Evolutionary conservation across 176 grass and related monocot species (phyloP).

Genomic region (Oryza meridionalis): DNA sequence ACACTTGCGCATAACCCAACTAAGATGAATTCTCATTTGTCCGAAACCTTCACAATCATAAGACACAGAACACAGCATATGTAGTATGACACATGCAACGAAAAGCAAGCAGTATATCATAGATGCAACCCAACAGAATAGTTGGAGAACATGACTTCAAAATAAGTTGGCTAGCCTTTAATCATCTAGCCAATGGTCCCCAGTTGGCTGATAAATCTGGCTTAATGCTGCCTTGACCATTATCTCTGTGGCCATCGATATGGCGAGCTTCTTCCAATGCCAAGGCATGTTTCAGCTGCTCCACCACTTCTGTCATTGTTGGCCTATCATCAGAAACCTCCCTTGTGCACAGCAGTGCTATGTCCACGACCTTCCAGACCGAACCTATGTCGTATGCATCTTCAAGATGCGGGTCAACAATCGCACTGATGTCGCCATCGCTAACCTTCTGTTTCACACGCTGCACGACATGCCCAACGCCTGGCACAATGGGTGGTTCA

Average conservation of each 20-base stretch:
- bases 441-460: constrained; percentile 27
- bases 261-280: background rate
- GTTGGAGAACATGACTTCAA: too few species aligned
- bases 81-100: too few species aligned
- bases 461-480: background rate
- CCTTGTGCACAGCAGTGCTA: constrained; percentile 26
- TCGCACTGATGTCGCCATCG: background rate
- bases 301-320: constrained; percentile 23
- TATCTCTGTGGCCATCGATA: background rate
- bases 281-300: constrained; percentile 18
- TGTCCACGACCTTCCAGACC: constrained; percentile 33
- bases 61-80: too few species aligned
- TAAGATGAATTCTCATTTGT: too few species aligned
- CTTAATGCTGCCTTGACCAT: background rate
- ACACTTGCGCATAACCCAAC: too few species aligned
- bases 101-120: too few species aligned
- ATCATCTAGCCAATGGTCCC: too few species aligned
- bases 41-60: too few species aligned
- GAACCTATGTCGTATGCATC: constrained; percentile 19
- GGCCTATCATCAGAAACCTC: constrained; percentile 13
- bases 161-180: too few species aligned
- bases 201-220: too few species aligned
- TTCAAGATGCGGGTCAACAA: background rate
- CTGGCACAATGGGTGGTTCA: background rate
- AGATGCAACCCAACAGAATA: too few species aligned